Evolutionary conservation across 2,329 filamentous ascomycete genomes (phyloP).

Genomic region (Chaetomium sp.): DNA sequence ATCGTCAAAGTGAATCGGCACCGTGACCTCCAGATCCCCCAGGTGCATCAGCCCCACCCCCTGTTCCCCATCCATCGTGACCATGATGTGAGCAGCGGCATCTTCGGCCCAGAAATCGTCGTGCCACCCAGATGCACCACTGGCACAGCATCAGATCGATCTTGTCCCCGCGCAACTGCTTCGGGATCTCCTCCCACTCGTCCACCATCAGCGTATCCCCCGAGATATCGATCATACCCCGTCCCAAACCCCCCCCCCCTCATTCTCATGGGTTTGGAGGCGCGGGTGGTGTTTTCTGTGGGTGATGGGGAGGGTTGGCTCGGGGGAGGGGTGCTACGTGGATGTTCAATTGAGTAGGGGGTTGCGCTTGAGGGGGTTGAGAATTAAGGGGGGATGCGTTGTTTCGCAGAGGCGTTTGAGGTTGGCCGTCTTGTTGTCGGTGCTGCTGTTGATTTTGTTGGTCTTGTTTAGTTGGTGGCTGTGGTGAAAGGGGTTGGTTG

Average conservation of each 20-base stretch:
- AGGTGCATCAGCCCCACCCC: constrained; percentile 62
- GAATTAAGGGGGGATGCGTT: constrained; percentile 18
- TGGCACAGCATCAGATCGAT: constrained; percentile 72
- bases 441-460: background rate
- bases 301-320: constrained; percentile 31
- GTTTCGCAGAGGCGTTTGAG: constrained; percentile 14
- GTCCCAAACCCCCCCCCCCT: constrained; percentile 35
- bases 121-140: constrained; percentile 66
- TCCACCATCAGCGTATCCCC: constrained; percentile 66
- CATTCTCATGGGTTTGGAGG: constrained; percentile 26
- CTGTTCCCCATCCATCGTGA: constrained; percentile 68
- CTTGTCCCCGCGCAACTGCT: constrained; percentile 53
- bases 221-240: constrained; percentile 66
- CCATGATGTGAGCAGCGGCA: constrained; percentile 66
- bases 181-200: constrained; percentile 62
- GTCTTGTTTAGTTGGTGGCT: background rate
- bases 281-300: constrained; percentile 36
- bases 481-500: background rate
- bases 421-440: constrained; percentile 2
- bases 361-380: constrained; percentile 34
- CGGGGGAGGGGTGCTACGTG: constrained; percentile 28
- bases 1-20: constrained; percentile 67
- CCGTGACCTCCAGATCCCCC: constrained; percentile 62
- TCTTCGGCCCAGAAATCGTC: constrained; percentile 60
- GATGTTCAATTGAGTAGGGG: constrained; percentile 39